These are phyloP conservation scores for Skeletonema marinoi DNA, from an alignment of 108 stramenopile species.

Conservation along the genomic window DNA sequence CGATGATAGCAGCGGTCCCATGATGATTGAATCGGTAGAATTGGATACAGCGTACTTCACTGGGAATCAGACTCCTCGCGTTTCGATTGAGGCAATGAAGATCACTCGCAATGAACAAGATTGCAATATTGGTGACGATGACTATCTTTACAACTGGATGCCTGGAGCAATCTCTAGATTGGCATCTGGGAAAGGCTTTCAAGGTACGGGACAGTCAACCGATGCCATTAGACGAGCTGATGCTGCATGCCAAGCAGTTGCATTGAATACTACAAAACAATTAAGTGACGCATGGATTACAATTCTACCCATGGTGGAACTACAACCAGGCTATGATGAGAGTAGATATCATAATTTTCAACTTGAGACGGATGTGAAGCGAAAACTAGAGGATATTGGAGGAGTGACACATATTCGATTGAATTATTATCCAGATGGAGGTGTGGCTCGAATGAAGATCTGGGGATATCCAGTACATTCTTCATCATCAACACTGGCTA, in stretches of 20 bases:
- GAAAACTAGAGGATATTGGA: slow-evolving; percentile 20
- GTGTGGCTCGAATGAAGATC: slow-evolving; percentile 82
- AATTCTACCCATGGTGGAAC: slow-evolving; percentile 63
- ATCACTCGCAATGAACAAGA: slow-evolving; percentile 1
- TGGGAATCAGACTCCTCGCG: slow-evolving; percentile 85
- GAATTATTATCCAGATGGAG: slow-evolving; percentile 92
- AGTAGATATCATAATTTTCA: slow-evolving; percentile 75
- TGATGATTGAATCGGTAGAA: slow-evolving; percentile 54
- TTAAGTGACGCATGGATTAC: slow-evolving; percentile 54
- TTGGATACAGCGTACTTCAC: slow-evolving; percentile 94
- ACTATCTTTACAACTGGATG: slow-evolving; percentile 47
- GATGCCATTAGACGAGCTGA: slow-evolving; percentile 56
- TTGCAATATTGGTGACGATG: slow-evolving; percentile 8
- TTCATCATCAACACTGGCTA: not conserved
- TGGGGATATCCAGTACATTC: slow-evolving; percentile 46
- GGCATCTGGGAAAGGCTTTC: slow-evolving; percentile 57
- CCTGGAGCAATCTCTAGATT: slow-evolving; percentile 58
- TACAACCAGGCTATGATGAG: slow-evolving; percentile 80
- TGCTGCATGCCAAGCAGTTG: slow-evolving; percentile 49
- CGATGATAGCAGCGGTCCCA: not conserved
- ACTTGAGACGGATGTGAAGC: slow-evolving; percentile 16
- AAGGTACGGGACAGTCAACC: slow-evolving; percentile 65
- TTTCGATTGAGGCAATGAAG: slow-evolving; percentile 69
- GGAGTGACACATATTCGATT: slow-evolving; percentile 43
- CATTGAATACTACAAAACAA: slow-evolving; percentile 4